Evolutionary conservation across 148 eudicot genomes (phyloP).

Genomic region (Mesembryanthemum crystallinum): DNA sequence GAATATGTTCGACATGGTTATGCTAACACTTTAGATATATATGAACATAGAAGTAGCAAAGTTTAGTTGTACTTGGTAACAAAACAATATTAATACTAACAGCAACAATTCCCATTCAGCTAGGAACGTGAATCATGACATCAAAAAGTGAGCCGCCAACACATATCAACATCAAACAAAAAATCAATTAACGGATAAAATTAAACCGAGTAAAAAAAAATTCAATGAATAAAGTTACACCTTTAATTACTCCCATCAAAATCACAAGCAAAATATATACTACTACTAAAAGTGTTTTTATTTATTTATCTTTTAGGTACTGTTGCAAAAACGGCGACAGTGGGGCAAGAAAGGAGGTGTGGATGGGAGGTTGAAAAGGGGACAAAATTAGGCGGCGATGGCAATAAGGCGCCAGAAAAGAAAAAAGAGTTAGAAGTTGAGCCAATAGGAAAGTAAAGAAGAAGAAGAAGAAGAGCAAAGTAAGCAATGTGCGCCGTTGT

Average conservation of each 20-base stretch:
- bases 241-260: not conserved
- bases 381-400: conserved; percentile 19
- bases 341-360: conserved; percentile 26
- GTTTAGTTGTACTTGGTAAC: not conserved
- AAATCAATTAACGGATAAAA: not conserved
- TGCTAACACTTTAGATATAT: no score
- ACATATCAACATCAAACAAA: not conserved
- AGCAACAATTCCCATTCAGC: no score
- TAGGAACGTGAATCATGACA: not conserved
- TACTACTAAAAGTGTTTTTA: no score
- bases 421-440: not conserved
- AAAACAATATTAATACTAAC: no score
- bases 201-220: no score
- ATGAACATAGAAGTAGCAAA: not conserved
- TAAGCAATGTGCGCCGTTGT: conserved; percentile 11
- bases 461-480: no score
- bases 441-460: no score
- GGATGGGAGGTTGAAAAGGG: conserved; percentile 17
- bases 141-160: not conserved
- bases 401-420: not conserved
- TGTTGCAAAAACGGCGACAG: conserved; percentile 25
- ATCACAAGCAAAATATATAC: no score
- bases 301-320: no score
- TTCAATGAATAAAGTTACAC: not conserved
- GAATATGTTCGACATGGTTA: no score